Conservation (phyloP, 768 basidiomycete genomes). For the Xerocomellus intermedius region DNA sequence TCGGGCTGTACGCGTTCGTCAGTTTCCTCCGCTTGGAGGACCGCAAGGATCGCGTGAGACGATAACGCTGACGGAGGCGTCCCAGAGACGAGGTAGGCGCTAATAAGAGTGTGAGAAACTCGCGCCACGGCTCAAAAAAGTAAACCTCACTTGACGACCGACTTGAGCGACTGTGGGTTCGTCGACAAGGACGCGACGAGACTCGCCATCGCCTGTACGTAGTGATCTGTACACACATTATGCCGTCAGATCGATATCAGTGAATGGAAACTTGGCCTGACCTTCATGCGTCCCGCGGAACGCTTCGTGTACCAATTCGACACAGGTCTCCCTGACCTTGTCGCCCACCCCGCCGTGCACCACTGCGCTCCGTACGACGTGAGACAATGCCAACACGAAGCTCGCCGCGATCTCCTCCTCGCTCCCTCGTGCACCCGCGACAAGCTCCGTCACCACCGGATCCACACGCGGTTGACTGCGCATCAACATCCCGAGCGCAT, state of each 20-base stretch:
- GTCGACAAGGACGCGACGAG: slow-evolving; percentile 64
- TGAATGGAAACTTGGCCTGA: slow-evolving; percentile 18
- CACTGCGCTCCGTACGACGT: slow-evolving; percentile 65
- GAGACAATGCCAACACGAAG: slow-evolving; percentile 71
- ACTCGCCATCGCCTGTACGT: slow-evolving; percentile 59
- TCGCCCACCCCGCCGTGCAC: slow-evolving; percentile 69
- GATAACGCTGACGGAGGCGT: slow-evolving; percentile 65
- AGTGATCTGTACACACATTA: slow-evolving; percentile 51
- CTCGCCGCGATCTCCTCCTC: slow-evolving; percentile 73
- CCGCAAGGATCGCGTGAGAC: slow-evolving; percentile 58
- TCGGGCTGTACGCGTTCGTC: slow-evolving; percentile 16
- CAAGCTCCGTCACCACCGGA: slow-evolving; percentile 89
- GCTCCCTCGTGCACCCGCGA: slow-evolving; percentile 58
- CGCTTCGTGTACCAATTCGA: slow-evolving; percentile 75
- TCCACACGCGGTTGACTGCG: slow-evolving; percentile 86
- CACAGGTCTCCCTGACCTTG: slow-evolving; percentile 65
- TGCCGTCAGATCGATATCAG: background rate
- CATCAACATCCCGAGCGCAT: slow-evolving; percentile 89
- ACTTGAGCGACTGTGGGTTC: slow-evolving; percentile 59
- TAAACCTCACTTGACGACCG: slow-evolving; percentile 61
- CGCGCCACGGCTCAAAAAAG: background rate
- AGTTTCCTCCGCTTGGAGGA: slow-evolving; percentile 49
- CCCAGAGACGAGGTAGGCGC: slow-evolving; percentile 61
- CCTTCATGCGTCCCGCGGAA: slow-evolving; percentile 74
- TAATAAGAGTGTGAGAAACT: slow-evolving; percentile 27